A percentile compares a stretch with the other conserved stretches of the same genome.
These are phyloP conservation scores for Paxillus ammoniavirescens DNA, from an alignment of 768 basidiomycete species.

Conservation along the genomic window DNA sequence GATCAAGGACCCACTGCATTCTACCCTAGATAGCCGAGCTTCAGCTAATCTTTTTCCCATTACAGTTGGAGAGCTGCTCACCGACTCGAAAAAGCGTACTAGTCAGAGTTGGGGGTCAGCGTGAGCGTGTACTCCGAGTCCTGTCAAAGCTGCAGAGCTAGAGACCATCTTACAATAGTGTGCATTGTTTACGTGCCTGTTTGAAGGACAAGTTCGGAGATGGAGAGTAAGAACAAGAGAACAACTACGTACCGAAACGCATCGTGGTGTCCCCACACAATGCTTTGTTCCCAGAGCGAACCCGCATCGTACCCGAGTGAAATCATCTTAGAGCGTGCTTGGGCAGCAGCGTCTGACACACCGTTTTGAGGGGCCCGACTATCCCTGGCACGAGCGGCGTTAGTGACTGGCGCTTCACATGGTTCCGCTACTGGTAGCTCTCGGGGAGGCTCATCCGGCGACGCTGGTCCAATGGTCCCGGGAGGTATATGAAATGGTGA, in stretches of 20 bases:
- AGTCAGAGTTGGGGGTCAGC: neutral
- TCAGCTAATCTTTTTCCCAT: neutral
- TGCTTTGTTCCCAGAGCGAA: conserved; percentile 75
- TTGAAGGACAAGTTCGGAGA: neutral
- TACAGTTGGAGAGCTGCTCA: conserved; percentile 25
- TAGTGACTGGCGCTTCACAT: conserved; percentile 1
- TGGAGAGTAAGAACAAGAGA: neutral
- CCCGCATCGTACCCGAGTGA: conserved; percentile 54
- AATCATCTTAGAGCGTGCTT: conserved; percentile 43
- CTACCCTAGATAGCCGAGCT: conserved; percentile 46
- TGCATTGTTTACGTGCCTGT: conserved; percentile 77
- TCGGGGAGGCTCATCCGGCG: conserved; percentile 44
- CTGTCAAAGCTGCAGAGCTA: neutral
- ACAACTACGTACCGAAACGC: conserved; percentile 61
- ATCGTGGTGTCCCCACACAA: conserved; percentile 82
- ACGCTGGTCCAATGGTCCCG: conserved; percentile 57
- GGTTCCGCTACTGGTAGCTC: neutral
- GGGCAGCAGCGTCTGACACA: conserved; percentile 19
- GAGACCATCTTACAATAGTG: conserved; percentile 51
- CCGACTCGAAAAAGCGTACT: conserved; percentile 75
- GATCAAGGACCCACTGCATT: conserved; percentile 60
- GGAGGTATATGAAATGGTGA: conserved; percentile 67
- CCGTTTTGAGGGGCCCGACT: neutral
- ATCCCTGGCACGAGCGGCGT: neutral
- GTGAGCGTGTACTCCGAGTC: neutral